Base-by-base conservation (phyloP, 2,329 filamentous ascomycete genomes). In the Exophiala dermatitidis region DNA sequence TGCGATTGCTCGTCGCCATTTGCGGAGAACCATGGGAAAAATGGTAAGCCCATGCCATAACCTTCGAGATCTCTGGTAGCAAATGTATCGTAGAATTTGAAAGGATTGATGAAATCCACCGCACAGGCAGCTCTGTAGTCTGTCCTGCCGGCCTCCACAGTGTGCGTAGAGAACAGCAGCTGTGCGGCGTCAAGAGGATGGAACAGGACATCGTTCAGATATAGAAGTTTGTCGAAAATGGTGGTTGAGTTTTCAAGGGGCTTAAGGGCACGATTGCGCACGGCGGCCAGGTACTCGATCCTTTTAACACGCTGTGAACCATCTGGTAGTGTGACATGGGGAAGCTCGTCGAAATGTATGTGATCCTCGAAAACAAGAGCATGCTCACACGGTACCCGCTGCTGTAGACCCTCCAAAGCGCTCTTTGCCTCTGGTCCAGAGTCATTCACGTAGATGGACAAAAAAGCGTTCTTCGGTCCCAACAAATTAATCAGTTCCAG, bases 1-100 rank as follows among this genome's bases (percentile, higher is more conserved):
- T 85, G 75, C 36, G 77, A 82, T n/a, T 70, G 69, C 0, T 72
- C 80, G 9, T 76, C 66, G 1, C 73, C 73, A 9, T 69, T 66
- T 7, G 61, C 68, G 3, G 79, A 76, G 66, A 90, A 90, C 76
- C 84, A 86, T 0, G 86, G 86, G 63, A 79, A 90, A 65, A 88
- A 82, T 0, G 85, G 84, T 2, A 88, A 69, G 1, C 85, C 86
- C 64, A 84, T 80, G 30, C 78, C 77, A 63, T 79, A 84, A 0
- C 85, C 85, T 61, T 88, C 82, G 2, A 79, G 69, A 64, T 90
- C 86, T 19, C 86, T 76, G 30, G 82, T 84, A 1, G 86, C 86
- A 68, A 85, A 89, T 0, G 84, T 82, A 67, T 90, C 86, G 67
- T 90, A 90, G 65, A 85, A 87, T 58, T 86, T 83, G 69, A 88